These are phyloP conservation scores for Fusarium burgessii DNA, from an alignment of 2,329 filamentous ascomycete species.

Conservation along the genomic window DNA sequence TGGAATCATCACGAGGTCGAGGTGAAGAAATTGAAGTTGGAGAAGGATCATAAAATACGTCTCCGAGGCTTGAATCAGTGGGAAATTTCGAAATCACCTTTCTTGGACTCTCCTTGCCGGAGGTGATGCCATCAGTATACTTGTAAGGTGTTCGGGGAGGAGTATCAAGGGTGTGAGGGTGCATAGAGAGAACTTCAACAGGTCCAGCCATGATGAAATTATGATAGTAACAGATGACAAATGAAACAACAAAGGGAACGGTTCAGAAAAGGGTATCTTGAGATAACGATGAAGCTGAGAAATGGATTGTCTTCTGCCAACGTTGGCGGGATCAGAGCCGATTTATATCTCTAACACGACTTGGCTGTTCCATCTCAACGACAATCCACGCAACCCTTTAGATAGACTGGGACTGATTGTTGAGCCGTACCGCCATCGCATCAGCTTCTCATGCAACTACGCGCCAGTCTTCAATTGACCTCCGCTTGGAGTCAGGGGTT, in stretches of 20 bases:
- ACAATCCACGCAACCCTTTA: neutral
- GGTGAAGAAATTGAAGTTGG: neutral
- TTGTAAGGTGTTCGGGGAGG: conserved; percentile 10
- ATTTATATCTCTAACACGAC: conserved; percentile 1
- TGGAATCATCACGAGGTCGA: neutral
- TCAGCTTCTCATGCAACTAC: conserved; percentile 19
- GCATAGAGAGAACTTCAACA: conserved; percentile 11
- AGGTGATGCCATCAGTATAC: neutral
- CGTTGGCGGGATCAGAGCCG: neutral
- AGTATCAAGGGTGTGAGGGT: conserved; percentile 1
- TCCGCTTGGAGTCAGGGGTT: neutral
- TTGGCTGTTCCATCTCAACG: accelerated
- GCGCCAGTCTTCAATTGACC: conserved; percentile 12
- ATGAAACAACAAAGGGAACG: neutral
- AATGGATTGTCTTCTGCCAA: neutral
- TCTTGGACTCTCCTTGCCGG: neutral
- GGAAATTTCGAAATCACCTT: conserved; percentile 4
- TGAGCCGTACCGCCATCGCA: neutral
- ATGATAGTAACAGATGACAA: neutral
- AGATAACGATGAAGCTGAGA: neutral
- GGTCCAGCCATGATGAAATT: conserved; percentile 31
- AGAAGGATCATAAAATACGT: conserved; percentile 13
- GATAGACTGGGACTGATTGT: too few species aligned
- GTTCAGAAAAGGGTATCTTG: neutral
- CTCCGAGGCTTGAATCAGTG: conserved; percentile 22